Base-by-base conservation (phyloP, 495 filamentous ascomycete species). In the Penicillium manginii region DNA sequence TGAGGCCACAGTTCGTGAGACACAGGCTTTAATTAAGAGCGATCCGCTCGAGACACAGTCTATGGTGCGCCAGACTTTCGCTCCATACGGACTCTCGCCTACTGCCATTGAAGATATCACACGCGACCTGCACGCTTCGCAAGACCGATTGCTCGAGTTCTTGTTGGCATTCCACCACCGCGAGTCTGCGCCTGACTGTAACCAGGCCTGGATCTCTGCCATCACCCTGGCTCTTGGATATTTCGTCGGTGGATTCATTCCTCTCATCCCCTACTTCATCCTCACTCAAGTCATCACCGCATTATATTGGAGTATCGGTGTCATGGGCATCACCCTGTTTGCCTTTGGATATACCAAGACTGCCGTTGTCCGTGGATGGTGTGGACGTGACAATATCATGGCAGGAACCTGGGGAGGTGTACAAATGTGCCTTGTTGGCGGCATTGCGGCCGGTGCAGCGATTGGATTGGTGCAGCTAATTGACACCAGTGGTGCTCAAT, bases 211-310 rank as follows among this genome's bases (percentile, higher is more conserved):
- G 65, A 85, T 78, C 26, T 86, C 84, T 31, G 80, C 82, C 26
- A 66, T 84, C 21, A 87, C 85, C 0, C 82, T 92, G n/a, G 84
- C 87, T 0, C 61, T 86, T 14, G 88, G 86, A 0, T 92, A 92
- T 68, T 83, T 91, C 54, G 68, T 92, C 19, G 90, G 89, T 23
- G 90, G 90, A 1, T 79, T 89, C 46, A 77, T 91, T 4, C 88
- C 88, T 4, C 74, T 92, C 10, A 75, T 90, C 49, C 90, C 89
- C 5, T 92, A 92, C 66, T 87, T 92, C 63, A 84, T 87, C 60
- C 82, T 85, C 17, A 57, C 69, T 2, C 64, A 79, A 32, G 83
- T 91, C 4, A 68, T 77, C 21, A 59, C 72, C 6, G 90, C 86
- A n/a, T 69, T 93, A 59, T 80, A 80, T 47, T 86, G 82, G 76